Percentiles rank a stretch among this genome's conserved stretches.
phyloP scores from a whole-genome alignment of 2,329 filamentous ascomycete species.

The Fusarium citri region DNA sequence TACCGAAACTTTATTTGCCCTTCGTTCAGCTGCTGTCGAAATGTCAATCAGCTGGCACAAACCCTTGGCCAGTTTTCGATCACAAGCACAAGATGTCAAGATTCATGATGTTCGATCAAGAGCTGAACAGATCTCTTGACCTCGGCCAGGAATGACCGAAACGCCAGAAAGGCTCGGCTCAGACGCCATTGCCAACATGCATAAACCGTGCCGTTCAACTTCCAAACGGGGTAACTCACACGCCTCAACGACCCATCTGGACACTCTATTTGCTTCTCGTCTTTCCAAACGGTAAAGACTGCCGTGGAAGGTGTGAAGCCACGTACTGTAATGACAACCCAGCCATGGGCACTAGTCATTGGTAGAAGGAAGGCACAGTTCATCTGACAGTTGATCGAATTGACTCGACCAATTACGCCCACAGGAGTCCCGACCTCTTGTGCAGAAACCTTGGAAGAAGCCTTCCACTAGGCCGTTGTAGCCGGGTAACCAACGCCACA shows the following conservation, averaged over 20 bases:
- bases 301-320: slow-evolving; percentile 1
- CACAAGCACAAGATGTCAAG: background rate
- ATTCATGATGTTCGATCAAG: background rate
- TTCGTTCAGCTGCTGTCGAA: background rate
- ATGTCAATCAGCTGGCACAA: background rate
- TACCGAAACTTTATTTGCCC: background rate
- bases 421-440: background rate
- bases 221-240: background rate
- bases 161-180: background rate
- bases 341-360: background rate
- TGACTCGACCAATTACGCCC: background rate
- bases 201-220: background rate
- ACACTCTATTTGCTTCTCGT: background rate
- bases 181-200: background rate
- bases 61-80: background rate
- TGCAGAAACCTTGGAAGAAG: background rate
- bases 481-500: slow-evolving; percentile 11
- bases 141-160: background rate
- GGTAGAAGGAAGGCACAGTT: background rate
- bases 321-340: background rate
- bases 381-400: background rate
- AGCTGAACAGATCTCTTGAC: background rate
- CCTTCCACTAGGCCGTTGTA: slow-evolving; percentile 9
- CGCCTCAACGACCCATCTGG: background rate
- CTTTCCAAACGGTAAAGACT: background rate